phyloP scores from a whole-genome alignment of 352 stramenopile genomes.

The Globisporangium irregulare region DNA sequence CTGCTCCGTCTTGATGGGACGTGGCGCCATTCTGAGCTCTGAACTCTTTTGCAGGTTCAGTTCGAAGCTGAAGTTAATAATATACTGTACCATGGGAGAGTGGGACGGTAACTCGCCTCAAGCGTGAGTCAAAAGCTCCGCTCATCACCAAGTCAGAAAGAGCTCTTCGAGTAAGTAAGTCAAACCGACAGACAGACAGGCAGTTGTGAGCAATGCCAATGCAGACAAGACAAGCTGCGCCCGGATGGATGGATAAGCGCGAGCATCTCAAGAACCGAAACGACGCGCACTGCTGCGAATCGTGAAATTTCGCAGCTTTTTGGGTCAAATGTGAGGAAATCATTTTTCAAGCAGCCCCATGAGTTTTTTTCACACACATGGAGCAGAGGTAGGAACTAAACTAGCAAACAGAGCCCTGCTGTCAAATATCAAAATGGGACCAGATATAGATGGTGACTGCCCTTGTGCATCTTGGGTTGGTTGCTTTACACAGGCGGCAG shows the following conservation, averaged over 20 bases:
- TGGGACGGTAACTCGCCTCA: background rate
- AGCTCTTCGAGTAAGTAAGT: background rate
- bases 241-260: slow-evolving; percentile 1
- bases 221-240: background rate
- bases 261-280: background rate
- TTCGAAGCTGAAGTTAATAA: background rate
- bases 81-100: background rate
- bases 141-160: background rate
- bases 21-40: background rate
- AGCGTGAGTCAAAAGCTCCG: background rate
- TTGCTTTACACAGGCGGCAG: background rate
- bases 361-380: background rate
- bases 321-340: background rate
- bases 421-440: background rate
- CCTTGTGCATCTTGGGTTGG: background rate
- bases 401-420: background rate
- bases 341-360: background rate
- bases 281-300: background rate
- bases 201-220: background rate
- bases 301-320: background rate
- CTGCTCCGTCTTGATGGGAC: slow-evolving; percentile 1
- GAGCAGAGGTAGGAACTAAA: background rate
- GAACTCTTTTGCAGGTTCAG: slow-evolving; percentile 1
- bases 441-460: background rate
- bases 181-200: background rate